Conservation (phyloP, 257 asterid genomes). For the Nicotiana tabacum region DNA sequence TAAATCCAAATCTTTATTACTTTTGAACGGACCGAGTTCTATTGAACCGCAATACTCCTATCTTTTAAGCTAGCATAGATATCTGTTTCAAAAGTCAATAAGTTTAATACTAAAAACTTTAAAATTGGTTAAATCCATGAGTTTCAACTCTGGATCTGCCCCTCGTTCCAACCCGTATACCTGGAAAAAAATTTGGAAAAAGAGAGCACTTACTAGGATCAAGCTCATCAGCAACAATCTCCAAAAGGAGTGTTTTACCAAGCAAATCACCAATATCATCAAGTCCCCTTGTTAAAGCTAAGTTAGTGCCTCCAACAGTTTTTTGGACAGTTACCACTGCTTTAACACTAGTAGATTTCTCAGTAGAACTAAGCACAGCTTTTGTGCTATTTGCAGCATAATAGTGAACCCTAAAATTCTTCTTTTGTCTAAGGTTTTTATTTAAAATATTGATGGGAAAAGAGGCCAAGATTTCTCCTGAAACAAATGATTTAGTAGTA, state of each 20-base stretch:
- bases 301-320: slow-evolving; percentile 30
- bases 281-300: neutral
- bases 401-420: neutral
- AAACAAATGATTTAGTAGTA: neutral
- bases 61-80: no score
- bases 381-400: slow-evolving; percentile 12
- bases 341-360: slow-evolving; percentile 24
- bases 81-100: no score
- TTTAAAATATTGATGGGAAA: neutral
- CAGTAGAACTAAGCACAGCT: slow-evolving; percentile 19
- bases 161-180: no score
- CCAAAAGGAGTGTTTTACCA: slow-evolving; percentile 16
- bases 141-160: no score
- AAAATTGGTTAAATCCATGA: no score
- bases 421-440: neutral
- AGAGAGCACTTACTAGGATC: slow-evolving; percentile 26
- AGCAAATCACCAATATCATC: slow-evolving; percentile 21
- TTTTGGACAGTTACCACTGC: slow-evolving; percentile 40
- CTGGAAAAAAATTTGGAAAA: no score
- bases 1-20: no score
- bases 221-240: slow-evolving; percentile 24
- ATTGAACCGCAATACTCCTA: no score
- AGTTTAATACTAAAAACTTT: no score
- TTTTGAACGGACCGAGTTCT: no score
- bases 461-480: neutral